Percentiles rank a stretch among this genome's conserved stretches.
Evolutionary conservation across 202 grass and related monocot species (phyloP).

Genomic region (Schoenoplectus tabernaemontani): DNA sequence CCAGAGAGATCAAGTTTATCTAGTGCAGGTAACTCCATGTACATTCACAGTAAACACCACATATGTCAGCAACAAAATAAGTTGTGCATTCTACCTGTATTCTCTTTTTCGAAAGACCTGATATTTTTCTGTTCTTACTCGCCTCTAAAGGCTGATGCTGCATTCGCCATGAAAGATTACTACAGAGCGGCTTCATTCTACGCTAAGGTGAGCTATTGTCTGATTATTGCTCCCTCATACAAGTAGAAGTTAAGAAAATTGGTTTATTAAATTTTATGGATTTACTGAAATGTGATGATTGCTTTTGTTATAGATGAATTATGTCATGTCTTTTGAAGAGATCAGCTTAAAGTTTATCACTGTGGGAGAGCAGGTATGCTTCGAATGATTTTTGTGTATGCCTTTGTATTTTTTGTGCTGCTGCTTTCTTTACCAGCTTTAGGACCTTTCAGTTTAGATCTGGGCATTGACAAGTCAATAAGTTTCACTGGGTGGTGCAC

Average conservation of each 20-base stretch:
- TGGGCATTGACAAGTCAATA: not conserved
- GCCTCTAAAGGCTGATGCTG: conserved; percentile 63
- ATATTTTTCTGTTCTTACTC: not conserved
- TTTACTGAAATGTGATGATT: conserved; percentile 7
- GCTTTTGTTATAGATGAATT: conserved; percentile 70
- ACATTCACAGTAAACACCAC: conserved; percentile 6
- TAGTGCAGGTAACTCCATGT: conserved; percentile 48
- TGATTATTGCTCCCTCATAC: conserved; percentile 12
- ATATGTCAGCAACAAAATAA: not conserved
- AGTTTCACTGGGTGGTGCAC: not conserved
- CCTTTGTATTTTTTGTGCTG: not conserved
- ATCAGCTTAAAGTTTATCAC: conserved; percentile 96
- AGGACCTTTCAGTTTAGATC: not conserved
- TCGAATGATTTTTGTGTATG: not conserved
- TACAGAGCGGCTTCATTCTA: conserved; percentile 89
- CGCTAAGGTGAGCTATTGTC: conserved; percentile 59
- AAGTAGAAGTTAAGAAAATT: not conserved
- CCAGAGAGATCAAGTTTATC: conserved; percentile 84
- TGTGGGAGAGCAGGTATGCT: conserved; percentile 67
- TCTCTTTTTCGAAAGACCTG: not conserved
- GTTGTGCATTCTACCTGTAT: not conserved
- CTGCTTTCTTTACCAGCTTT: not conserved
- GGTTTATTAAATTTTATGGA: not conserved
- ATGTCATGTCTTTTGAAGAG: conserved; percentile 87
- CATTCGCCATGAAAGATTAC: conserved; percentile 79